Percentiles rank a stretch among this genome's conserved stretches.
phyloP scores from a whole-genome alignment of 1,139 yeast genomes.

The Petasospora fabianii region DNA sequence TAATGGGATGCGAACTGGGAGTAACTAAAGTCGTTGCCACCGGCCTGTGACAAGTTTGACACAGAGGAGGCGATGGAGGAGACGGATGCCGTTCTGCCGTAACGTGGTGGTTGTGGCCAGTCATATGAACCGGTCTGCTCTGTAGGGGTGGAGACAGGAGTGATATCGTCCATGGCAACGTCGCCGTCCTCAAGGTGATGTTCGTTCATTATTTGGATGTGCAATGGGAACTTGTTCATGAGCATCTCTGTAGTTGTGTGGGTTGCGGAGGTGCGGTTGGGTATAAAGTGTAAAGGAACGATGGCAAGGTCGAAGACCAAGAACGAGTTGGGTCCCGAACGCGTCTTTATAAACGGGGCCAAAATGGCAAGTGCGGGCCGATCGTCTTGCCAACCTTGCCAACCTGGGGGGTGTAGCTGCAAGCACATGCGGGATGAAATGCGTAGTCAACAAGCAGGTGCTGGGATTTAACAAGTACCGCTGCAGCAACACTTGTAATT shows the following conservation, averaged over 20 bases:
- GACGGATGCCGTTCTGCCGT: constrained; percentile 26
- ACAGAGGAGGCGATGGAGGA: constrained; percentile 26
- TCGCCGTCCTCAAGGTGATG: constrained; percentile 8
- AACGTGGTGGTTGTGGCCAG: constrained; percentile 23
- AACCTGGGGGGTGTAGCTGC: too few relatives aligned
- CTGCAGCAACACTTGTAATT: too few relatives aligned
- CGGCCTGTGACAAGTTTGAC: constrained; percentile 21
- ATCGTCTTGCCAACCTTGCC: too few relatives aligned
- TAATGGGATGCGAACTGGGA: constrained; percentile 27
- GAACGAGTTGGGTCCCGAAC: too few relatives aligned
- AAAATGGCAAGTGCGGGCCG: too few relatives aligned
- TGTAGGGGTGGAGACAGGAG: constrained; percentile 25
- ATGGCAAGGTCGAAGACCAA: neutral
- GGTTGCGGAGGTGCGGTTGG: neutral
- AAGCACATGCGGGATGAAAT: too few relatives aligned
- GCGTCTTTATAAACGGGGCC: too few relatives aligned
- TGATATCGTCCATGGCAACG: constrained; percentile 13
- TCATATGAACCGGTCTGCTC: constrained; percentile 18
- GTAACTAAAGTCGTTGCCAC: constrained; percentile 22
- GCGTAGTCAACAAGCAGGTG: too few relatives aligned
- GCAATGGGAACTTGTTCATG: constrained; percentile 17
- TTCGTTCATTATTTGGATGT: constrained; percentile 9
- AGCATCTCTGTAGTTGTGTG: constrained; percentile 9
- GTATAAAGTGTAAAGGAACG: too few relatives aligned
- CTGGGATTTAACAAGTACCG: too few relatives aligned